A percentile compares a stretch with the other conserved stretches of the same genome.
Evolutionary conservation across 163 green algal genomes (phyloP).

Genomic region (Scenedesmus sp.): DNA sequence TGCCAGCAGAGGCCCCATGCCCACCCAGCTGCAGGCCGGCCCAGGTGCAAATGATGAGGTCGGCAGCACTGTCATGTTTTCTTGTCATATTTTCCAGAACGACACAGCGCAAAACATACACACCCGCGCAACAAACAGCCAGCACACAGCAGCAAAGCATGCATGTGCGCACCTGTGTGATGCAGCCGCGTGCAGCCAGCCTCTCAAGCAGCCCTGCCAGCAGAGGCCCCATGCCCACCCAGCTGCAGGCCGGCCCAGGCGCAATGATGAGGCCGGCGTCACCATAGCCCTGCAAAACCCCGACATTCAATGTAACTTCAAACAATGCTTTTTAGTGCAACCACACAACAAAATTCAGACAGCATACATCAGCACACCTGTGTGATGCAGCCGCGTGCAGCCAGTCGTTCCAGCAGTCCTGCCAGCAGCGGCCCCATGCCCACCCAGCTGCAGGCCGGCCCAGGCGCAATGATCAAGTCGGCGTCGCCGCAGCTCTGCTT

Average conservation of each 20-base stretch:
- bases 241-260: constrained; percentile 42
- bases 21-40: constrained; percentile 34
- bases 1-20: background rate
- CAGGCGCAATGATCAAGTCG: constrained; percentile 57
- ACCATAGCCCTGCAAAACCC: constrained; percentile 42
- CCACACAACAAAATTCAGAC: no score
- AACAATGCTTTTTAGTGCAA: no score
- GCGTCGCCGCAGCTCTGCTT: constrained; percentile 57
- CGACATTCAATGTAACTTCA: no score
- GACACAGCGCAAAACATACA: no score
- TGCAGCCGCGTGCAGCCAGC: background rate
- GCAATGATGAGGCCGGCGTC: constrained; percentile 60
- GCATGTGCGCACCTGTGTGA: constrained; percentile 38
- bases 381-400: constrained; percentile 17
- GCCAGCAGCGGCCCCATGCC: background rate
- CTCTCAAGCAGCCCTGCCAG: background rate
- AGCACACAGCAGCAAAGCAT: no score
- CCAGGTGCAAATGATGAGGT: background rate
- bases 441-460: constrained; percentile 38
- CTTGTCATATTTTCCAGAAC: no score
- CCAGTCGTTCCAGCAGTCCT: background rate
- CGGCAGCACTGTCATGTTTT: background rate
- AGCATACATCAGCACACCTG: background rate
- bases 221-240: background rate
- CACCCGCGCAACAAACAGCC: no score